Evolutionary conservation across 305 asterid genomes (phyloP).

Genomic region (Fraxinus floribunda): DNA sequence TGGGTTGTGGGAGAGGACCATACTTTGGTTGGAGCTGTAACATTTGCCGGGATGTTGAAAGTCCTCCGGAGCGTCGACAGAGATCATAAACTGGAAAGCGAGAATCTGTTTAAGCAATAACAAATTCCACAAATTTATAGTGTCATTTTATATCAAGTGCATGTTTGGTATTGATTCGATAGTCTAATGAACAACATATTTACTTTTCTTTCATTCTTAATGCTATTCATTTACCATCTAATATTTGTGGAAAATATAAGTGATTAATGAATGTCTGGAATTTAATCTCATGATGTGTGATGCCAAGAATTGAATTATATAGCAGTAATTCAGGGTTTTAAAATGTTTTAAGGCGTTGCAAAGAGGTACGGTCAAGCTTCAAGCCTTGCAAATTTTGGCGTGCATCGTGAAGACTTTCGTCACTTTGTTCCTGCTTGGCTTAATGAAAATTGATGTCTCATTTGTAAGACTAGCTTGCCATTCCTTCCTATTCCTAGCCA

Average conservation of each 20-base stretch:
- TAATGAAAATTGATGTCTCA: background rate
- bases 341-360: background rate
- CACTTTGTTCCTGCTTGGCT: background rate
- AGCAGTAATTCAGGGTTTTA: background rate
- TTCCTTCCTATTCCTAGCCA: background rate
- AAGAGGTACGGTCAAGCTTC: background rate
- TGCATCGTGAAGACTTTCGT: background rate
- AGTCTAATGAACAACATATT: background rate
- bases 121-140: background rate
- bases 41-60: conserved; percentile 56
- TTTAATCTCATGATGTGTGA: background rate
- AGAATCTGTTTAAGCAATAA: conserved; percentile 20
- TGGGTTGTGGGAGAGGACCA: conserved; percentile 78
- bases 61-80: conserved; percentile 46
- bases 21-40: conserved; percentile 60
- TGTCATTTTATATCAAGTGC: background rate
- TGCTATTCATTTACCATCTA: background rate
- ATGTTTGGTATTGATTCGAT: background rate
- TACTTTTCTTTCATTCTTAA: background rate
- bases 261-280: background rate
- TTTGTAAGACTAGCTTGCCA: background rate
- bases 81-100: conserved; percentile 22
- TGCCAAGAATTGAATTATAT: background rate
- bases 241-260: background rate
- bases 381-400: background rate